phyloP scores from a whole-genome alignment of 2,329 filamentous ascomycete genomes.

The Sporothrix dimorphospora region DNA sequence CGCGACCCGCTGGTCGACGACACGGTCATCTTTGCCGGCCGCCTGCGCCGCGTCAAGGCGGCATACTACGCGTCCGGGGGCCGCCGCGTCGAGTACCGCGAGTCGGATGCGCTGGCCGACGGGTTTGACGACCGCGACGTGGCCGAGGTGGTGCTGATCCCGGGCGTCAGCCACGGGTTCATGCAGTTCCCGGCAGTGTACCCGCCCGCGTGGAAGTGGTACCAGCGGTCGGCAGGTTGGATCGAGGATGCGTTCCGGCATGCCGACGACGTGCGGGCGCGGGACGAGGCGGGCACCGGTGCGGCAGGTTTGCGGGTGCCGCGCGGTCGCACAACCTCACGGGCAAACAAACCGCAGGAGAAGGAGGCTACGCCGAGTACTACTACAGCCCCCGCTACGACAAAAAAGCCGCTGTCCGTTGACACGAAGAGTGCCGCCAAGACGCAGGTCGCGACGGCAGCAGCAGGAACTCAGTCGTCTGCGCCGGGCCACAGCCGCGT shows the following conservation, averaged over 20 bases:
- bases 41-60: slow-evolving; percentile 78
- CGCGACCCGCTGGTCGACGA: slow-evolving; percentile 95
- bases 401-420: neutral
- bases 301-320: no score
- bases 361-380: neutral
- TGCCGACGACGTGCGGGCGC: slow-evolving; percentile 43
- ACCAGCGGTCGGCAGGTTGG: slow-evolving; percentile 78
- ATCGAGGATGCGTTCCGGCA: slow-evolving; percentile 74
- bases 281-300: neutral
- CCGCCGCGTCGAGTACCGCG: slow-evolving; percentile 55
- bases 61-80: slow-evolving; percentile 54
- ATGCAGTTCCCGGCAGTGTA: slow-evolving; percentile 88
- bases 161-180: slow-evolving; percentile 91
- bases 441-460: neutral
- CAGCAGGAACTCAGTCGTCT: neutral
- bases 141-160: slow-evolving; percentile 81
- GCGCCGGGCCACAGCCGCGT: neutral
- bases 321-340: neutral
- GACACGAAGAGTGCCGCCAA: slow-evolving; percentile 1
- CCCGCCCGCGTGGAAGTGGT: slow-evolving; percentile 86
- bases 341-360: neutral
- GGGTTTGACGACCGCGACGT: slow-evolving; percentile 71
- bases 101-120: slow-evolving; percentile 48
- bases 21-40: slow-evolving; percentile 91
- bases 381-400: no score